Conservation (phyloP, 2,329 filamentous ascomycete genomes). For the Trichocomaceae sp. region DNA sequence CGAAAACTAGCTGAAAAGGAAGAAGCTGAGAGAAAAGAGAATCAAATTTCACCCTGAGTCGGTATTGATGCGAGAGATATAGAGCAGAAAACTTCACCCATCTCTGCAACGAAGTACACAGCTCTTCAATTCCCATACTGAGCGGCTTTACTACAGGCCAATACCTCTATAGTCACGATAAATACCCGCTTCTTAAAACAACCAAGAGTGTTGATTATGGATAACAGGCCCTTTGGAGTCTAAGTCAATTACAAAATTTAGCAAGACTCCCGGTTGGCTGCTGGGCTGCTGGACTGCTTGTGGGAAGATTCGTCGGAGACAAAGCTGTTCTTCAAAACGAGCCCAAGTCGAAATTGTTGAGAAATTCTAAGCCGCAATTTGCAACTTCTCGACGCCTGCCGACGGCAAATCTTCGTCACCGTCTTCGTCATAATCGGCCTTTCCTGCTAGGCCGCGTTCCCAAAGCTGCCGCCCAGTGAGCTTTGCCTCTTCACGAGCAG, state of each 20-base stretch:
- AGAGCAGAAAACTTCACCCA: not conserved
- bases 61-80: not conserved
- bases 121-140: not conserved
- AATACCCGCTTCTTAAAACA: not conserved
- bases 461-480: conserved; percentile 70
- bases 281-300: not conserved
- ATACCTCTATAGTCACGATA: not conserved
- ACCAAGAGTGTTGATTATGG: not conserved
- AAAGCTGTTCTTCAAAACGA: not conserved
- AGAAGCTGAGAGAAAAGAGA: conserved; percentile 14
- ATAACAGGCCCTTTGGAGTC: not conserved
- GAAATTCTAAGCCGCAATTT: conserved; percentile 53
- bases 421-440: conserved; percentile 58
- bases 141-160: not conserved
- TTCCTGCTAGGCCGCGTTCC: conserved; percentile 65
- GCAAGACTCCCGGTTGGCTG: not conserved
- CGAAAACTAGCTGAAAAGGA: conserved; percentile 27
- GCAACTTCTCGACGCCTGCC: conserved; percentile 60
- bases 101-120: not conserved
- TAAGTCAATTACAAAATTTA: not conserved
- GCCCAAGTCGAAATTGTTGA: not conserved
- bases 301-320: not conserved
- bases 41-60: not conserved
- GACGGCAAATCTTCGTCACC: conserved; percentile 58
- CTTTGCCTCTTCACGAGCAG: conserved; percentile 59